These are phyloP conservation scores for Lasiodiplodia sp. DNA, from an alignment of 2,329 filamentous ascomycete genomes.

Conservation along the genomic window DNA sequence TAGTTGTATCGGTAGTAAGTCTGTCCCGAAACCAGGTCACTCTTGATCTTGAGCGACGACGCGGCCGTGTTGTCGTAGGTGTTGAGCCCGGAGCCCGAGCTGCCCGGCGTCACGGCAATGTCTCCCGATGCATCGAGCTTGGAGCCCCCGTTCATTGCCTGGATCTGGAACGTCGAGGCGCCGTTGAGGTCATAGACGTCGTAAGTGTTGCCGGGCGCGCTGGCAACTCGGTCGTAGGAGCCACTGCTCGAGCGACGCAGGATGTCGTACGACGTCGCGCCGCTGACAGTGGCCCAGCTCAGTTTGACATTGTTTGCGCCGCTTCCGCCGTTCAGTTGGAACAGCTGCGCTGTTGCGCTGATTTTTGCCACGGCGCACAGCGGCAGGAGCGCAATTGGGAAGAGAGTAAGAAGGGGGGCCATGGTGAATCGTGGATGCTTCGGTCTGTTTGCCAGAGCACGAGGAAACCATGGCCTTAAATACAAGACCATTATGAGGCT, in stretches of 20 bases:
- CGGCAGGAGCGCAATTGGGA: not conserved
- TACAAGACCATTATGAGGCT: not conserved
- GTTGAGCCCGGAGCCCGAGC: slow-evolving; percentile 29
- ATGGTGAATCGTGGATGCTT: not conserved
- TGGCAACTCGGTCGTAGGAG: slow-evolving; percentile 29
- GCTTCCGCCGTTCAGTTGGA: slow-evolving; percentile 31
- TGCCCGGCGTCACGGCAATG: slow-evolving; percentile 25
- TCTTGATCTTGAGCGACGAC: slow-evolving; percentile 29
- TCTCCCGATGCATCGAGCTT: slow-evolving; percentile 30
- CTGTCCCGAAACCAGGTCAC: slow-evolving; percentile 20
- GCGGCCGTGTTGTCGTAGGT: slow-evolving; percentile 34
- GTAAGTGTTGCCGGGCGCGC: slow-evolving; percentile 30
- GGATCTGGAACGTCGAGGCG: slow-evolving; percentile 28
- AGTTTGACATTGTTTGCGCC: slow-evolving; percentile 34
- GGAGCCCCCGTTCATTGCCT: slow-evolving; percentile 20
- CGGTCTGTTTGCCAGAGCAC: not conserved
- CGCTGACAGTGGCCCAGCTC: slow-evolving; percentile 30
- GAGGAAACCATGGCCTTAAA: not conserved
- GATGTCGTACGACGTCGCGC: slow-evolving; percentile 32
- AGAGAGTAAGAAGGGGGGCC: not conserved
- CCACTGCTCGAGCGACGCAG: slow-evolving; percentile 28
- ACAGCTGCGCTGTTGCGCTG: slow-evolving; percentile 33
- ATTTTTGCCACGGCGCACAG: slow-evolving; percentile 30
- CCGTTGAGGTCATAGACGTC: slow-evolving; percentile 31
- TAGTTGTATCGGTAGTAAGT: slow-evolving; percentile 36